Base-by-base conservation (phyloP, 1,139 yeast species). In the Zygotorulaspora mrakii region DNA sequence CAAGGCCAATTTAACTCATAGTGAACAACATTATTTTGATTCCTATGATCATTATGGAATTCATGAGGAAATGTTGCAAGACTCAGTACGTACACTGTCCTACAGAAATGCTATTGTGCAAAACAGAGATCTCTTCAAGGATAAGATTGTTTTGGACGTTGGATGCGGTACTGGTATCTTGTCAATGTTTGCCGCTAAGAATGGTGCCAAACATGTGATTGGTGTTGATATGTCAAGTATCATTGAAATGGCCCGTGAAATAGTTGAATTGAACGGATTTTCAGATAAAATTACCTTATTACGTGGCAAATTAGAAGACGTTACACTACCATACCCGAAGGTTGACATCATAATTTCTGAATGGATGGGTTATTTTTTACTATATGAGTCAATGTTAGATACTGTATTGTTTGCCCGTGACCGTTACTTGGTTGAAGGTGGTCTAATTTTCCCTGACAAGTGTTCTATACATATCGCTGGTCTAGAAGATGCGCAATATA, bases 361-460 rank as follows among this genome's bases (percentile, higher is more conserved):
- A 68, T 94, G 99, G 99, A 94, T 94, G 99, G 99, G 99, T 13
- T 94, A 94, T 69, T 94, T 94, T 61, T 69, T 94, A 57, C 71
- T 94, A 44, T 94, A 91, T 62, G 99, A 94, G 71, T 85, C 95
- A 48, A 94, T 94, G 99, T 75, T 94, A 65, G 98, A 94, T 64
- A 88, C 98, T 26, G 99, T 94, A 16, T 71, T 94, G 50, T 77
- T 78, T 52, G 99, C 99, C 23, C 79, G 99, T 68, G 99, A 94
- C 68, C 78, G 75, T 64, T 94, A 88, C 65, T 75, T 94, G 59
- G 87, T 74, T 26, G 74, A 80, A 58, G 94, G 83, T 33, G 99
- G 99, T 7, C 72, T 89, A 52, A 87, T 94, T 47, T 81, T 94
- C 72, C 99, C 99, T 29, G 97, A 91, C 65, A 86, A 85, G 66